Percentiles rank a stretch among this genome's conserved stretches.
Conservation (phyloP, 495 filamentous ascomycete genomes). For the Lineolata rhizophorae region DNA sequence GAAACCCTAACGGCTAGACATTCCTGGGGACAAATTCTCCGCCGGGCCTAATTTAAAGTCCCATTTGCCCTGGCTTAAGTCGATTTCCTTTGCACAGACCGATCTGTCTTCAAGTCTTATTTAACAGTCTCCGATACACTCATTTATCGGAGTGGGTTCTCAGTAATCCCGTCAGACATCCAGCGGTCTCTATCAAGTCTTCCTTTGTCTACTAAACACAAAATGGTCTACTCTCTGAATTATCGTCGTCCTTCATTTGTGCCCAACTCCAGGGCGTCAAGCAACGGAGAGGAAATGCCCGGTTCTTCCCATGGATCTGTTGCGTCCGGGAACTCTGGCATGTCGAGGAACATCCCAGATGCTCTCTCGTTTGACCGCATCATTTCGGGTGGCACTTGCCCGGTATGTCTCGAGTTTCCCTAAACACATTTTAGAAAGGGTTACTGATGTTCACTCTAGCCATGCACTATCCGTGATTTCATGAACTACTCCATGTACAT, state of each 20-base stretch:
- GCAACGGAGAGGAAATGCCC: conserved; percentile 16
- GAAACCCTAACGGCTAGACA: too few relatives aligned
- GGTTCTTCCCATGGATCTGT: conserved; percentile 20
- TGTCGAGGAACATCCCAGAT: conserved; percentile 35
- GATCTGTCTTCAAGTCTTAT: too few relatives aligned
- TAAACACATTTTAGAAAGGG: too few relatives aligned
- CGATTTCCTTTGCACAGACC: too few relatives aligned
- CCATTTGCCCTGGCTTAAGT: too few relatives aligned
- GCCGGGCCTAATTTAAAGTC: too few relatives aligned
- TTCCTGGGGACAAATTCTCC: too few relatives aligned
- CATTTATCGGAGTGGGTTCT: too few relatives aligned
- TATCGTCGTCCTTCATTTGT: conserved; percentile 25
- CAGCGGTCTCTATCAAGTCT: too few relatives aligned
- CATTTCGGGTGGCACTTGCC: conserved; percentile 48
- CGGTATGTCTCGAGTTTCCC: too few relatives aligned
- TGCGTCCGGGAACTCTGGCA: conserved; percentile 16
- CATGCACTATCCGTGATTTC: conserved; percentile 52
- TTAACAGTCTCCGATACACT: too few relatives aligned
- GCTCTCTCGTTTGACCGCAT: conserved; percentile 52
- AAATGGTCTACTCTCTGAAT: conserved; percentile 27
- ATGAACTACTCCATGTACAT: conserved; percentile 64
- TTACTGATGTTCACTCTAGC: conserved; percentile 22
- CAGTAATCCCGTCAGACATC: too few relatives aligned
- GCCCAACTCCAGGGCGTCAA: conserved; percentile 10
- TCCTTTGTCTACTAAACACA: conserved; percentile 3